Evolutionary conservation across 2,329 filamentous ascomycete species (phyloP).

Genomic region (Cladophialophora carrionii): DNA sequence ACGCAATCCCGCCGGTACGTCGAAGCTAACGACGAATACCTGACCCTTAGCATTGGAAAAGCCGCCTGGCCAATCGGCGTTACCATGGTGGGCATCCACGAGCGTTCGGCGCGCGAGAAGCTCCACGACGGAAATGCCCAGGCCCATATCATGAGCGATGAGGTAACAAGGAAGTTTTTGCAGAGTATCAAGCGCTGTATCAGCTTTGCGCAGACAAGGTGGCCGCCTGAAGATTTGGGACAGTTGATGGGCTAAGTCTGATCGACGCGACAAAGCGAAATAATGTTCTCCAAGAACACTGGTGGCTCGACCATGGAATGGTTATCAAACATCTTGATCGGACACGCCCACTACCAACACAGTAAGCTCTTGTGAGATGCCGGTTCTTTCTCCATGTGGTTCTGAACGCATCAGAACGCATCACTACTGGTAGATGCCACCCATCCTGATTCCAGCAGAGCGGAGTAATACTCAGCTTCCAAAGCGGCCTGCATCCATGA

Average conservation of each 20-base stretch:
- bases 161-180: slow-evolving; percentile 90
- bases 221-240: slow-evolving; percentile 88
- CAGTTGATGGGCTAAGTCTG: slow-evolving; percentile 77
- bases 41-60: slow-evolving; percentile 90
- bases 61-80: slow-evolving; percentile 99
- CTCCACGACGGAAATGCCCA: slow-evolving; percentile 76
- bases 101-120: slow-evolving; percentile 92
- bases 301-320: not conserved
- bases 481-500: not conserved
- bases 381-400: not conserved
- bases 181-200: slow-evolving; percentile 97
- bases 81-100: slow-evolving; percentile 99
- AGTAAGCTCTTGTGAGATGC: not conserved
- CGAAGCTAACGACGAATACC: slow-evolving; percentile 92
- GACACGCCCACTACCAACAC: not conserved
- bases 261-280: not conserved
- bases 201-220: slow-evolving; percentile 94
- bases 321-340: not conserved
- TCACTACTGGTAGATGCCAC: not conserved
- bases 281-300: not conserved
- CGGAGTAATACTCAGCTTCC: not conserved
- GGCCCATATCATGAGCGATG: slow-evolving; percentile 96
- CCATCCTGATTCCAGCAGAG: not conserved
- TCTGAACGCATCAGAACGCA: not conserved
- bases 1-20: slow-evolving; percentile 92